Evolutionary conservation across 83 land plant species (phyloP).

Genomic region (Diphasiastrum complanatum): DNA sequence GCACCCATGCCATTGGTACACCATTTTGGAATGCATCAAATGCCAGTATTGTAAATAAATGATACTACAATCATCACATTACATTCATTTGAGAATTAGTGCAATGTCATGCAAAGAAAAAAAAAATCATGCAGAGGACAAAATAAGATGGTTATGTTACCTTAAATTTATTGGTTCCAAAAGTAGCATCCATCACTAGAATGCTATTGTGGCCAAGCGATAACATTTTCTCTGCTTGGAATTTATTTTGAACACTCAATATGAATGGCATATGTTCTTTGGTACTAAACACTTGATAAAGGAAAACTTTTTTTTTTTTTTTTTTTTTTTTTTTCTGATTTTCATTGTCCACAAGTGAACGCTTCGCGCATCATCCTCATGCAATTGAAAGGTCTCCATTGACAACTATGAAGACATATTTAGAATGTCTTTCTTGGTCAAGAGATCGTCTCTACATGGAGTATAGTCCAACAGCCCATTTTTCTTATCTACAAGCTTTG

Average conservation of each 20-base stretch:
- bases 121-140: background rate
- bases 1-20: slow-evolving; percentile 70
- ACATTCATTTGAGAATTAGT: slow-evolving; percentile 1
- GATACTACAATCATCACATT: slow-evolving; percentile 49
- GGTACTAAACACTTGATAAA: slow-evolving; percentile 50
- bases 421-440: slow-evolving; percentile 60
- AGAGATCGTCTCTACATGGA: slow-evolving; percentile 25
- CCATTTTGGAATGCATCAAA: slow-evolving; percentile 70
- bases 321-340: no score
- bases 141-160: slow-evolving; percentile 22
- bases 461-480: no score
- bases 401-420: slow-evolving; percentile 58
- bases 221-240: slow-evolving; percentile 67
- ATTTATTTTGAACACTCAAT: slow-evolving; percentile 70
- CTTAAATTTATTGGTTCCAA: slow-evolving; percentile 63
- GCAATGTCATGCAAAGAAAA: background rate
- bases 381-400: slow-evolving; percentile 57
- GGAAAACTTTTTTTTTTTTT: slow-evolving; percentile 54
- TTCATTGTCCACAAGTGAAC: slow-evolving; percentile 54
- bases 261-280: slow-evolving; percentile 47
- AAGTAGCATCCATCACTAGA: slow-evolving; percentile 55
- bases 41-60: slow-evolving; percentile 53
- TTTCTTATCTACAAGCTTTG: no score
- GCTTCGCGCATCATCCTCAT: slow-evolving; percentile 59
- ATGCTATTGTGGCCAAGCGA: slow-evolving; percentile 57